A percentile compares a stretch with the other conserved stretches of the same genome.
phyloP scores from a whole-genome alignment of 1,139 yeast genomes.

The Suhomyces ambrosiae region DNA sequence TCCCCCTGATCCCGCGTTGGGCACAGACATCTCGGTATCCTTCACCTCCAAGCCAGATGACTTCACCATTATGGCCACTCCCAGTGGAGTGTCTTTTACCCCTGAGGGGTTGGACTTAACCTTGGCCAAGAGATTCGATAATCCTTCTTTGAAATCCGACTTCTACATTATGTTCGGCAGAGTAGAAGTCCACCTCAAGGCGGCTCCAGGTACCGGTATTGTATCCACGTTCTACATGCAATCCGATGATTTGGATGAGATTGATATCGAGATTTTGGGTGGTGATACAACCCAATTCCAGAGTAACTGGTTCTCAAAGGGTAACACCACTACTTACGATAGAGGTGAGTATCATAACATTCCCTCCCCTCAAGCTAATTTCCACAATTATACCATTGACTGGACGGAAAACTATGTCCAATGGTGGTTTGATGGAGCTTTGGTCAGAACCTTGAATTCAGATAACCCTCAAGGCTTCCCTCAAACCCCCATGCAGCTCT shows the following conservation, averaged over 20 bases:
- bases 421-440: conserved; percentile 48
- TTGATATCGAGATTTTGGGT: conserved; percentile 85
- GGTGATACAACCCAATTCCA: conserved; percentile 73
- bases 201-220: conserved; percentile 75
- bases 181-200: conserved; percentile 68
- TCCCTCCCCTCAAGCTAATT: conserved; percentile 53
- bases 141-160: conserved; percentile 73
- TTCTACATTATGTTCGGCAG: conserved; percentile 88
- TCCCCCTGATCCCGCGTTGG: conserved; percentile 57
- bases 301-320: conserved; percentile 81
- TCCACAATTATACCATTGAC: conserved; percentile 38
- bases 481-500: conserved; percentile 51
- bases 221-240: conserved; percentile 80
- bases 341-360: conserved; percentile 70
- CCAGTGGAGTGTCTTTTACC: conserved; percentile 27
- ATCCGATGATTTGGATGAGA: conserved; percentile 84
- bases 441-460: conserved; percentile 43
- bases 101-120: conserved; percentile 59
- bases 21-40: conserved; percentile 50
- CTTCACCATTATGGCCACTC: conserved; percentile 28
- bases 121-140: conserved; percentile 63
- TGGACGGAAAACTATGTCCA: conserved; percentile 36
- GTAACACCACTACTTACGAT: conserved; percentile 71
- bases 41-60: conserved; percentile 47
- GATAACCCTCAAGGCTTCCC: conserved; percentile 49